These are phyloP conservation scores for Aspergillus tanneri DNA, from an alignment of 2,329 filamentous ascomycete genomes.

Conservation along the genomic window DNA sequence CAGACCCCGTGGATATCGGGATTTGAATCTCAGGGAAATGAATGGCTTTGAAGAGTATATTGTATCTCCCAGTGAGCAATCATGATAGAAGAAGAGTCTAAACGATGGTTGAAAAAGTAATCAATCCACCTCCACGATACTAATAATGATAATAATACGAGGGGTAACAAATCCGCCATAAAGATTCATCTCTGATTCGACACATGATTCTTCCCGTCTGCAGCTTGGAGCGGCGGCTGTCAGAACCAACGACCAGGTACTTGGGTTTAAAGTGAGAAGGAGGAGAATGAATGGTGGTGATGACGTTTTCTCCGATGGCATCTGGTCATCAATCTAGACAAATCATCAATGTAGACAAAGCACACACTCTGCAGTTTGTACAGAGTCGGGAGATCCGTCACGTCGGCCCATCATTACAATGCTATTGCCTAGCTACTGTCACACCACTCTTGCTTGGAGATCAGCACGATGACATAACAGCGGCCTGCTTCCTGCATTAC, in stretches of 20 bases:
- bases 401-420: neutral
- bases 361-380: neutral
- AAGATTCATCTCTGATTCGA: neutral
- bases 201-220: conserved; percentile 16
- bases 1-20: neutral
- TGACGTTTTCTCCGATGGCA: conserved; percentile 3
- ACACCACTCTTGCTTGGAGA: neutral
- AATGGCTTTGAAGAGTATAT: too few species aligned
- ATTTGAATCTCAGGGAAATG: neutral
- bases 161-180: neutral
- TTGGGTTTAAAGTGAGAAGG: conserved; percentile 11
- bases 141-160: conserved; percentile 3
- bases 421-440: neutral
- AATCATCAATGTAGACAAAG: neutral
- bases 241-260: conserved; percentile 21
- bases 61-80: neutral
- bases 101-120: neutral
- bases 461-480: conserved; percentile 7
- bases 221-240: conserved; percentile 2
- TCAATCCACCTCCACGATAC: neutral
- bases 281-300: neutral
- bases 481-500: conserved; percentile 10
- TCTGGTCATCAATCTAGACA: neutral
- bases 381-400: neutral
- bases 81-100: neutral